These are phyloP conservation scores for Nicotiana obtusifolia DNA, from an alignment of 257 asterid genomes.

Conservation along the genomic window DNA sequence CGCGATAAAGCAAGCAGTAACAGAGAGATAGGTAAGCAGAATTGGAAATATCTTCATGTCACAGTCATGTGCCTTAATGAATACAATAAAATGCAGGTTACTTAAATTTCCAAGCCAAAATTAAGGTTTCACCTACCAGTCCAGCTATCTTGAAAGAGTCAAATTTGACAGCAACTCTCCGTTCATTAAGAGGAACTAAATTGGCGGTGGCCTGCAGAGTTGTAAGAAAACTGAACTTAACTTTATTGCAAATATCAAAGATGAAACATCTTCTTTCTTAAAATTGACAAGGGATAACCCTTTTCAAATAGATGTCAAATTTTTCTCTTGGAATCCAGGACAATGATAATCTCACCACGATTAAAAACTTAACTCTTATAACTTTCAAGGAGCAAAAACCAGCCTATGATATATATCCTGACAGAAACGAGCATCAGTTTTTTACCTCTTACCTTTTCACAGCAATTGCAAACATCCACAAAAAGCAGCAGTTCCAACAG, in stretches of 20 bases:
- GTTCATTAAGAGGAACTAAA: constrained; percentile 48
- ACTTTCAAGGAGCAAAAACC: not conserved
- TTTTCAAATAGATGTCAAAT: not conserved
- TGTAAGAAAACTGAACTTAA: not conserved
- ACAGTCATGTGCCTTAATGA: not conserved
- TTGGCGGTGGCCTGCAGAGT: constrained; percentile 56
- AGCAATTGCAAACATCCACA: not conserved
- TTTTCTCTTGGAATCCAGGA: constrained; percentile 2
- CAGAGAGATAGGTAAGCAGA: not conserved
- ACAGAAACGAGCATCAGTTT: not conserved
- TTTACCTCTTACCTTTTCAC: not conserved
- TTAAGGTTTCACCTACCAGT: constrained; percentile 39
- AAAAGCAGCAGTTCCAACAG: not conserved
- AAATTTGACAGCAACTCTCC: constrained; percentile 61
- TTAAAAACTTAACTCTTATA: not conserved
- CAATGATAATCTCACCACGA: not conserved
- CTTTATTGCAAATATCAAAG: not conserved
- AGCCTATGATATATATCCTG: not conserved
- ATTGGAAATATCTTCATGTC: not conserved
- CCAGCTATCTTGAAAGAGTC: constrained; percentile 58
- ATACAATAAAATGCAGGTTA: not conserved
- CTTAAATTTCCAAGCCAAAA: not conserved
- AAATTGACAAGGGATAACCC: not conserved
- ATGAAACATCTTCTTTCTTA: not conserved
- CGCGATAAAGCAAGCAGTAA: not conserved